Conservation (phyloP, 192 early-diverging fungal genomes). For the Mortierella antarctica region DNA sequence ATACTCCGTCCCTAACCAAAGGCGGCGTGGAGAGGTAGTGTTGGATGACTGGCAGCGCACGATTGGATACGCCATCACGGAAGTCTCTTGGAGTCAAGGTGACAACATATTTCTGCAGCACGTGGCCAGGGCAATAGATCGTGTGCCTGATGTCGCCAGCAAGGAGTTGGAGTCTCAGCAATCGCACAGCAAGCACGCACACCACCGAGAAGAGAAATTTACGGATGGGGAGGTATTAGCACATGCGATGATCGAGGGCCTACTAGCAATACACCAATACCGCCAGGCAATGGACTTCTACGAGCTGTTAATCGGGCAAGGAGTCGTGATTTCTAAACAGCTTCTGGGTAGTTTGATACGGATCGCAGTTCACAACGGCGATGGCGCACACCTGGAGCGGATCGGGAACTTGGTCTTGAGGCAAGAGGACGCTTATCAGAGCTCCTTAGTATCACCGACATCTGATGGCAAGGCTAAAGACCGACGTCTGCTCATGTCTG, state of each 20-base stretch:
- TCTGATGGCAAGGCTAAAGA: neutral
- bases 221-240: conserved; percentile 22
- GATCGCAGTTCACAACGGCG: conserved; percentile 2
- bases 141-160: too few relatives aligned
- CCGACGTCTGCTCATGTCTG: conserved; percentile 14
- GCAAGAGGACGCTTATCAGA: conserved; percentile 4
- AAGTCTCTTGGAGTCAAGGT: conserved; percentile 19
- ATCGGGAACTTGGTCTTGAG: conserved; percentile 35
- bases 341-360: conserved; percentile 19
- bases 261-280: neutral
- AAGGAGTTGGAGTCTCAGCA: too few relatives aligned
- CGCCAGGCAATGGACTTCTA: conserved; percentile 22
- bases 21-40: neutral
- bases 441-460: neutral
- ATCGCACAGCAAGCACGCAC: too few relatives aligned
- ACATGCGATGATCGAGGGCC: conserved; percentile 15
- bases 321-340: conserved; percentile 3
- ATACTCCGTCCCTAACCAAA: neutral
- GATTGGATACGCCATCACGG: conserved; percentile 10
- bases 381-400: conserved; percentile 19
- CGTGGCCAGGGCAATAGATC: neutral
- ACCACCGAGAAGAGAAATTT: too few relatives aligned
- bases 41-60: conserved; percentile 15
- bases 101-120: conserved; percentile 18
- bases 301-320: neutral